phyloP scores from a whole-genome alignment of 352 stramenopile genomes.

The Phytophthora syringae region DNA sequence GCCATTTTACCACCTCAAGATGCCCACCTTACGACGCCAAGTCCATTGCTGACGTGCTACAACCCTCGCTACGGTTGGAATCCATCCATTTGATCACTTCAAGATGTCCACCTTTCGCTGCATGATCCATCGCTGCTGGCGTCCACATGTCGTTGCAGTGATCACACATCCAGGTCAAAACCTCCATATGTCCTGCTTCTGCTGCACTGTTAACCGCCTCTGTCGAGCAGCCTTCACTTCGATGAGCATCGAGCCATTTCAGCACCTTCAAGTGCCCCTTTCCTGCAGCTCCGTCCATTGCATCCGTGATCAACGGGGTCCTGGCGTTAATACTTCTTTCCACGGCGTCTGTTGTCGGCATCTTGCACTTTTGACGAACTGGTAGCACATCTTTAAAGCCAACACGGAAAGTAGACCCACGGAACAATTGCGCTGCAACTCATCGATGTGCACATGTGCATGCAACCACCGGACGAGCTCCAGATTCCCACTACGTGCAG shows the following conservation, averaged over 20 bases:
- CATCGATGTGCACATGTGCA: neutral
- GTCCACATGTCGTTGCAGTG: neutral
- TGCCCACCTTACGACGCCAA: too few species aligned
- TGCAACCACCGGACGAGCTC: neutral
- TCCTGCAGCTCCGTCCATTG: slow-evolving; percentile 1
- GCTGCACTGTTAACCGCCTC: too few species aligned
- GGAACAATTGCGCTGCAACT: too few species aligned
- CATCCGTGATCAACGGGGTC: too few species aligned
- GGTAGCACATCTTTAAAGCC: too few species aligned
- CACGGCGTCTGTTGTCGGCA: too few species aligned
- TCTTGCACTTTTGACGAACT: too few species aligned
- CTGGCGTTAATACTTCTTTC: neutral
- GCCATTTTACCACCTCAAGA: too few species aligned
- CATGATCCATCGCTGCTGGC: too few species aligned
- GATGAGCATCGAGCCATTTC: slow-evolving; percentile 6
- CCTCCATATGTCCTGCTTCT: neutral
- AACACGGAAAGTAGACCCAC: neutral
- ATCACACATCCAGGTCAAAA: too few species aligned
- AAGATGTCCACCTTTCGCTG: slow-evolving; percentile 9
- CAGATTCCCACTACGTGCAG: neutral
- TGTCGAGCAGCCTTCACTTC: neutral
- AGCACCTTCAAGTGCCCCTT: neutral
- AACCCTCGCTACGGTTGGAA: neutral
- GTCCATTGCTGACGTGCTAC: slow-evolving; percentile 2
- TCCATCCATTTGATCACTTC: slow-evolving; percentile 15